These are phyloP conservation scores for Fraxinus ornus DNA, from an alignment of 305 asterid species.

Conservation along the genomic window DNA sequence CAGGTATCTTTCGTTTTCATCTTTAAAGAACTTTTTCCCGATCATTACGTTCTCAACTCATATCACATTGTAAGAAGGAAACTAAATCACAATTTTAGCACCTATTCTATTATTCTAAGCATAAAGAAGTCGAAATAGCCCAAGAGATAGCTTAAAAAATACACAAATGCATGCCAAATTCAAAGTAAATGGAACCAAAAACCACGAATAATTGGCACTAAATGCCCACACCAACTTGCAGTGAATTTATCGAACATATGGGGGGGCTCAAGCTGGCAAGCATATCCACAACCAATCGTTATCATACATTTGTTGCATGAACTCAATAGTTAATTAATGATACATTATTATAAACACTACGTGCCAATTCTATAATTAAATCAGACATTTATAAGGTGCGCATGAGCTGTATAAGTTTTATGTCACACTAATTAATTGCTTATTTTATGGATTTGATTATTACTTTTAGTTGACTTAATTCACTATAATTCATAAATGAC, in stretches of 20 bases:
- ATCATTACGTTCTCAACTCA: not conserved
- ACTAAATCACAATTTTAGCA: not conserved
- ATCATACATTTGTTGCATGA: not conserved
- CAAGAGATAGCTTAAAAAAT: not conserved
- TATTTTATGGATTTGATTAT: not conserved
- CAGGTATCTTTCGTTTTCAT: not conserved
- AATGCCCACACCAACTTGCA: not conserved
- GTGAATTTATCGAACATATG: not conserved
- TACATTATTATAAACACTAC: not conserved
- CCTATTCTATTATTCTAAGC: not conserved
- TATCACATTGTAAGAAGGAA: not conserved
- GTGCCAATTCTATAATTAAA: not conserved
- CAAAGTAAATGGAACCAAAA: not conserved
- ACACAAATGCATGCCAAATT: not conserved
- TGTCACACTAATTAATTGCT: not conserved
- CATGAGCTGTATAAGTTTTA: not conserved
- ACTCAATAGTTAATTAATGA: no score
- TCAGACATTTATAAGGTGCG: not conserved
- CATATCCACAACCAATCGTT: not conserved
- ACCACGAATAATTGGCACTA: not conserved
- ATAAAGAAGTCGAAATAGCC: not conserved
- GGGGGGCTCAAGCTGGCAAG: not conserved
- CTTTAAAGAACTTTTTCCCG: no score
- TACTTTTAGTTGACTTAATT: slow-evolving; percentile 21
- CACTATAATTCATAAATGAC: slow-evolving; percentile 13